Percentiles rank a stretch among this genome's conserved stretches.
phyloP scores from a whole-genome alignment of 345 rosid species.

The Pugionium cornutum region DNA sequence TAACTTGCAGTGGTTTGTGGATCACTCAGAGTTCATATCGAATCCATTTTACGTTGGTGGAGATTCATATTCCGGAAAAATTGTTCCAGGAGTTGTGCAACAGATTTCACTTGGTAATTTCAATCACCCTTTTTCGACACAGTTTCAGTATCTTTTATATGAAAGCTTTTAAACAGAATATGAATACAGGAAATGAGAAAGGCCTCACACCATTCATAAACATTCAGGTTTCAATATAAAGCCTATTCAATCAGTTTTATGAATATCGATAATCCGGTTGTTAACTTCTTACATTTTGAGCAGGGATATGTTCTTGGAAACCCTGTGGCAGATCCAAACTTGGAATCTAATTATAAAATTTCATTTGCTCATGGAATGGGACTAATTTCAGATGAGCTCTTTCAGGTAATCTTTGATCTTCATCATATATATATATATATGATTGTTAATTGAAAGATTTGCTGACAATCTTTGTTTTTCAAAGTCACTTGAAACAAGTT shows the following conservation, averaged over 20 bases:
- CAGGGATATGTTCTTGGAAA: constrained; percentile 42
- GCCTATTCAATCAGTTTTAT: not conserved
- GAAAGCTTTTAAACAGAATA: constrained; percentile 5
- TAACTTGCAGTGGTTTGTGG: constrained; percentile 59
- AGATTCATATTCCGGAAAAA: constrained; percentile 67
- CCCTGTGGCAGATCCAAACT: not conserved
- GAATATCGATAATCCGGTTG: not conserved
- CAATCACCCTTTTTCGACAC: not conserved
- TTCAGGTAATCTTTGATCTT: not conserved
- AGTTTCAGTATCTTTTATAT: constrained; percentile 2
- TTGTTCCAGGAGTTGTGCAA: constrained; percentile 57
- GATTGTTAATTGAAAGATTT: not conserved
- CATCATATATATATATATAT: not conserved
- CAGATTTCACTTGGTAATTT: constrained; percentile 54
- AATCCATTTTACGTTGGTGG: constrained; percentile 63
- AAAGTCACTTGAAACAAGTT: constrained; percentile 34
- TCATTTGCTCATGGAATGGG: not conserved
- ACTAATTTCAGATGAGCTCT: not conserved
- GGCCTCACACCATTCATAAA: constrained; percentile 50
- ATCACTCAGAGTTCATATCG: constrained; percentile 53
- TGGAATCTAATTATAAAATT: not conserved
- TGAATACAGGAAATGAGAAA: constrained; percentile 59
- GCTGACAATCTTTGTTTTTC: not conserved
- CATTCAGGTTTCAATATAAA: constrained; percentile 50
- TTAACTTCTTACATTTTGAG: not conserved